Conservation (phyloP, 805 yeast species). For the Wickerhamiella spandovensis region DNA sequence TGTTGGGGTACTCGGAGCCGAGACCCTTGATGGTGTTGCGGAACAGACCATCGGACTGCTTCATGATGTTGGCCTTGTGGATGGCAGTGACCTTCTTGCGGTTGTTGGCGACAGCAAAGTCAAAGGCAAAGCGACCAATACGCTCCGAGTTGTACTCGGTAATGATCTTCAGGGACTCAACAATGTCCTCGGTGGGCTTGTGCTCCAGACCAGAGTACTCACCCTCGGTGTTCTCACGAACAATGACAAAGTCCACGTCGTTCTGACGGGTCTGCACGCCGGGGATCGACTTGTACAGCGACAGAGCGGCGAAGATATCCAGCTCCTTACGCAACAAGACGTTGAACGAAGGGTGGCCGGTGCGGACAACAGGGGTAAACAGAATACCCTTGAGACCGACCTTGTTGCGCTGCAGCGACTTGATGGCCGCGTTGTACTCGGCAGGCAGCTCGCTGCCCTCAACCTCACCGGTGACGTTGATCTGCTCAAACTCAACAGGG, state of each 20-base stretch:
- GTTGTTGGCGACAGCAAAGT: conserved; percentile 83
- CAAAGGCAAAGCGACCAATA: conserved; percentile 93
- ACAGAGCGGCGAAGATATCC: conserved; percentile 89
- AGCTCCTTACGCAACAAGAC: conserved; percentile 94
- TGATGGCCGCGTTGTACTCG: conserved; percentile 71
- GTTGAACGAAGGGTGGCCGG: conserved; percentile 73
- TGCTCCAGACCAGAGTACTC: conserved; percentile 98
- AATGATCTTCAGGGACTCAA: conserved; percentile 89
- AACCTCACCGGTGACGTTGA: conserved; percentile 43
- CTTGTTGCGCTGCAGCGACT: conserved; percentile 87
- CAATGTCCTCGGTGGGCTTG: conserved; percentile 94
- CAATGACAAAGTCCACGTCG: conserved; percentile 82
- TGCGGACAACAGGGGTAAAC: conserved; percentile 74
- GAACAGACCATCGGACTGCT: conserved; percentile 95
- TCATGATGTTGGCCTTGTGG: conserved; percentile 99
- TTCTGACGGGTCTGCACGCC: conserved; percentile 86
- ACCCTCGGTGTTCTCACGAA: conserved; percentile 98
- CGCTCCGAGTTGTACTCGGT: conserved; percentile 92
- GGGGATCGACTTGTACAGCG: conserved; percentile 84
- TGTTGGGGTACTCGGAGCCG: conserved; percentile 71
- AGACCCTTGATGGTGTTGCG: conserved; percentile 84
- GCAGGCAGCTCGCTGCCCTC: conserved; percentile 38
- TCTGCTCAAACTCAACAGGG: conserved; percentile 85
- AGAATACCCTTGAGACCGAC: conserved; percentile 94
- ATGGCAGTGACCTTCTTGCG: conserved; percentile 90